Evolutionary conservation across 768 basidiomycete genomes (phyloP).

Genomic region (Mycena venus): DNA sequence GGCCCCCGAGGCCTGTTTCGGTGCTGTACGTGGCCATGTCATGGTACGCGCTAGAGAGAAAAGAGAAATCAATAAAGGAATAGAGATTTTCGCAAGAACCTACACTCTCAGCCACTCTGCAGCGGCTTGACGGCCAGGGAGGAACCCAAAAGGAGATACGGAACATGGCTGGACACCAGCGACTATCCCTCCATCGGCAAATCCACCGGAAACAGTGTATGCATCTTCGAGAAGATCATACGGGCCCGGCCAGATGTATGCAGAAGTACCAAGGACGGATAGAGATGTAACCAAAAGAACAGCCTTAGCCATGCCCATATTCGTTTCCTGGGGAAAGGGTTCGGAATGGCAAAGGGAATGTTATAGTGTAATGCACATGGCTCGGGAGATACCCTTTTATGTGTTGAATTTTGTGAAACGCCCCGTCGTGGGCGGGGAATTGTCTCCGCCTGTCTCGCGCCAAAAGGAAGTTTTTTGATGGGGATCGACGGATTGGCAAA

Average conservation of each 20-base stretch:
- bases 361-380: no score
- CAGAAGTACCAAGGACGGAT: neutral
- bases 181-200: constrained; percentile 7
- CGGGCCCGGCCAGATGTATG: constrained; percentile 16
- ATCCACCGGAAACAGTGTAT: constrained; percentile 1
- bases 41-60: constrained; percentile 35
- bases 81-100: neutral
- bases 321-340: no score
- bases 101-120: constrained; percentile 19
- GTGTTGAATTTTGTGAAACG: no score
- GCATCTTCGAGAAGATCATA: constrained; percentile 20
- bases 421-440: no score
- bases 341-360: no score
- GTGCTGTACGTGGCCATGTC: constrained; percentile 40
- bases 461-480: no score
- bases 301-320: neutral
- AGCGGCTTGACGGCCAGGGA: constrained; percentile 8
- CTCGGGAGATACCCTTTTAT: no score
- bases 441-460: no score
- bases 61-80: neutral
- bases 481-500: no score
- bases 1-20: constrained; percentile 34
- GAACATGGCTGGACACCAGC: neutral
- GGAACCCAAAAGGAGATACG: neutral
- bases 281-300: neutral